Evolutionary conservation across 345 rosid genomes (phyloP).

Genomic region (Eucalyptus pauciflora): DNA sequence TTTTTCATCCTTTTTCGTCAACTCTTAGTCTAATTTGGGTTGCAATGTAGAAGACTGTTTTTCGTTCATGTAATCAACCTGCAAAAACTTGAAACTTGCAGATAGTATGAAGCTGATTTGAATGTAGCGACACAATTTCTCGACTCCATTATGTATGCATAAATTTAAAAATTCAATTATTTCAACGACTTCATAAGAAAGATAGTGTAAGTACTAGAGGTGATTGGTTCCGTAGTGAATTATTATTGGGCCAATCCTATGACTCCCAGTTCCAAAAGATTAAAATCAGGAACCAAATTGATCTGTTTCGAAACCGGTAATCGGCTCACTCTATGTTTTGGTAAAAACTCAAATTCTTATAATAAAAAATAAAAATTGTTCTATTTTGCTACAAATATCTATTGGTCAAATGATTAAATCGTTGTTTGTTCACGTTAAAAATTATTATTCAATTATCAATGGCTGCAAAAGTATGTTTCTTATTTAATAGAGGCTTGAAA

Average conservation of each 20-base stretch:
- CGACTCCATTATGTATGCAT: background rate
- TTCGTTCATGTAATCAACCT: background rate
- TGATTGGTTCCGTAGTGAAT: background rate
- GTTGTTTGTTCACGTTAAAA: background rate
- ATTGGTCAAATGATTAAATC: background rate
- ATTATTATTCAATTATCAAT: background rate
- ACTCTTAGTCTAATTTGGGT: background rate
- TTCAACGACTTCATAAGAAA: background rate
- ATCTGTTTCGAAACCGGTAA: background rate
- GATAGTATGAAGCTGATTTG: background rate
- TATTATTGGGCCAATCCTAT: background rate
- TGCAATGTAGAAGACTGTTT: background rate
- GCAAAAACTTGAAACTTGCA: background rate
- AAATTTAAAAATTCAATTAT: background rate
- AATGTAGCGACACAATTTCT: background rate
- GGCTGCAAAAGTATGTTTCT: background rate
- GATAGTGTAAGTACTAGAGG: background rate
- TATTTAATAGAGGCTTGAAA: background rate
- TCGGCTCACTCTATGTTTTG: background rate
- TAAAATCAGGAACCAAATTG: background rate
- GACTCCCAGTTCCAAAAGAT: background rate
- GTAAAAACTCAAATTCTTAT: background rate
- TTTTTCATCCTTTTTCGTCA: background rate
- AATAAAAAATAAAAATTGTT: background rate
- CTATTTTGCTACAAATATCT: background rate